A percentile compares a stretch with the other conserved stretches of the same genome.
Conservation (phyloP, 352 stramenopile genomes). For the Phytopythium oedochilum region DNA sequence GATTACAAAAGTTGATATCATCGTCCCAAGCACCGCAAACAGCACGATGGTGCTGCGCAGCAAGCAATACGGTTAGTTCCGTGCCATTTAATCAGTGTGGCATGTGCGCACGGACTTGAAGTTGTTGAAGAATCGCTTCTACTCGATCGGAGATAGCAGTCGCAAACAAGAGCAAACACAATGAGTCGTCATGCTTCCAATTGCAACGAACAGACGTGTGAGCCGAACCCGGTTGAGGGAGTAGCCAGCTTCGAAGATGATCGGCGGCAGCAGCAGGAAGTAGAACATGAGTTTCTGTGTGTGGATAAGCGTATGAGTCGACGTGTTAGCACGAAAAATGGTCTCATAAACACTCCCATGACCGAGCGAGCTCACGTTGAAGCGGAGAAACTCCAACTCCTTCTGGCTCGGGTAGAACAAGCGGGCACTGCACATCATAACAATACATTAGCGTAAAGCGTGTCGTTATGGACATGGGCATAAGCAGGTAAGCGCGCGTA, state of each 20-base stretch:
- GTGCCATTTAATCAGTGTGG: not conserved
- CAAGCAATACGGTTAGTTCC: not conserved
- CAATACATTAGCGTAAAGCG: not conserved
- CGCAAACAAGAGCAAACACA: not conserved
- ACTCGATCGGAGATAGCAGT: not conserved
- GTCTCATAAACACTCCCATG: not conserved
- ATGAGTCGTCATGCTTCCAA: not conserved
- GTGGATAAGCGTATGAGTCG: not conserved
- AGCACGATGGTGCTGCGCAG: constrained; percentile 88
- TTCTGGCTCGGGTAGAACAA: constrained; percentile 83
- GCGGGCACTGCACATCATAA: constrained; percentile 36
- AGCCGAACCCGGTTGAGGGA: constrained; percentile 70
- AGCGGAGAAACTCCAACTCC: constrained; percentile 89
- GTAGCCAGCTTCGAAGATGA: constrained; percentile 98
- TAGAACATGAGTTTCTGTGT: constrained; percentile 92
- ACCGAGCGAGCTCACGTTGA: constrained; percentile 46
- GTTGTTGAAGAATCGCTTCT: constrained; percentile 96
- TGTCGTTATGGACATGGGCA: not conserved
- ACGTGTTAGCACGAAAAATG: not conserved
- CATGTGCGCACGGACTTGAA: constrained; percentile 57
- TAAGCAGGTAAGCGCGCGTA: too few species aligned
- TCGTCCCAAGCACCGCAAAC: constrained; percentile 94
- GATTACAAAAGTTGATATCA: constrained; percentile 96
- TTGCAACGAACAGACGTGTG: not conserved
- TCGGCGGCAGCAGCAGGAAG: constrained; percentile 95